phyloP scores from a whole-genome alignment of 2,329 filamentous ascomycete genomes.

The Pyricularia grisea region DNA sequence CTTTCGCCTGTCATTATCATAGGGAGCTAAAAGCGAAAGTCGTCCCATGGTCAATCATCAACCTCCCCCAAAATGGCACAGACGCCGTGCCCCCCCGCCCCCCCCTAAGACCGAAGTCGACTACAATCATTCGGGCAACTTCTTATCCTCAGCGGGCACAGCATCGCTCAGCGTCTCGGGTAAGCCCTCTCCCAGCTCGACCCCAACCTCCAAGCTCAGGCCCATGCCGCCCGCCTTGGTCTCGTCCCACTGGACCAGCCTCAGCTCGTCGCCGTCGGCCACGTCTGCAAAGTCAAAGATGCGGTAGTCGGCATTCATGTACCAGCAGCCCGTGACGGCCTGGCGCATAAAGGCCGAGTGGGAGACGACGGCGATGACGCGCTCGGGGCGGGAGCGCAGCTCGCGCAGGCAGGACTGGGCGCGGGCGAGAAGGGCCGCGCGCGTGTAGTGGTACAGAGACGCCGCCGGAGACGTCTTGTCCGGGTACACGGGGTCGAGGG shows the following conservation, averaged over 20 bases:
- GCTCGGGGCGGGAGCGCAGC: conserved; percentile 45
- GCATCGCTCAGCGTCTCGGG: not conserved
- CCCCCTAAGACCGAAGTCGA: not conserved
- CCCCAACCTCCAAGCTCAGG: not conserved
- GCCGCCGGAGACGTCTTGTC: conserved; percentile 45
- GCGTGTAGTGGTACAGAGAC: conserved; percentile 41
- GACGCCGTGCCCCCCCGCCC: too few species aligned
- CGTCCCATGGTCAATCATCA: too few species aligned
- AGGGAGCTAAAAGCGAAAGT: too few species aligned
- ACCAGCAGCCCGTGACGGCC: conserved; percentile 45
- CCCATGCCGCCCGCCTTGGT: conserved; percentile 1
- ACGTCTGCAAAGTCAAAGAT: conserved; percentile 44
- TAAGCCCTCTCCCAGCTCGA: not conserved
- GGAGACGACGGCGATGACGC: conserved; percentile 53
- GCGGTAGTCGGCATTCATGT: conserved; percentile 55
- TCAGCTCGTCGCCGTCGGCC: conserved; percentile 12
- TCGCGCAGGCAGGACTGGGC: conserved; percentile 39
- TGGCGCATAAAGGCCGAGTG: conserved; percentile 55
- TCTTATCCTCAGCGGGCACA: not conserved
- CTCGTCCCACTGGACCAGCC: conserved; percentile 3
- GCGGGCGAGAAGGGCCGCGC: conserved; percentile 41
- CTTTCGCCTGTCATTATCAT: too few species aligned
- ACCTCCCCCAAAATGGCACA: too few species aligned
- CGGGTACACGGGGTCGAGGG: conserved; percentile 50
- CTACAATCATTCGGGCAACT: not conserved